Evolutionary conservation across 345 rosid species (phyloP).

Genomic region (Zanthoxylum bungeanum): DNA sequence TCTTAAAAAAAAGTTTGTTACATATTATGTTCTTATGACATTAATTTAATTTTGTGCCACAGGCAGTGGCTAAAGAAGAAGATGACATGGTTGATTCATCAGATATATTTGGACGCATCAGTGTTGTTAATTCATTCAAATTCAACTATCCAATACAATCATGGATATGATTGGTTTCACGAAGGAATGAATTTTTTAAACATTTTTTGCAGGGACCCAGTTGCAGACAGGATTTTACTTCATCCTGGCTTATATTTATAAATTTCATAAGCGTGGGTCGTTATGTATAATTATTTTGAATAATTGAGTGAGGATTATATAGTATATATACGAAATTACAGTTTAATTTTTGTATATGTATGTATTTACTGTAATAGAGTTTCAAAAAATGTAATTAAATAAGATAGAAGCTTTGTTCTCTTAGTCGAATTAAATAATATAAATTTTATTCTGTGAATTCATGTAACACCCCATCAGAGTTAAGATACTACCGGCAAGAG

Average conservation of each 20-base stretch:
- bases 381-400: not conserved
- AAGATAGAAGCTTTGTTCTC: not conserved
- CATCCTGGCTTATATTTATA: not conserved
- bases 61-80: conserved; percentile 68
- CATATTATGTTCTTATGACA: too few species aligned
- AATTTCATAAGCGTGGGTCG: conserved; percentile 16
- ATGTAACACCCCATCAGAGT: too few species aligned
- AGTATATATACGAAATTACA: conserved; percentile 16
- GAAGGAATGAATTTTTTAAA: conserved; percentile 18
- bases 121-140: conserved; percentile 83
- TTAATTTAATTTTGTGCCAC: not conserved
- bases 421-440: too few species aligned
- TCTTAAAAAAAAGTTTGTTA: too few species aligned
- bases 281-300: conserved; percentile 13
- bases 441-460: too few species aligned
- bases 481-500: too few species aligned
- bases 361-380: not conserved
- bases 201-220: conserved; percentile 34
- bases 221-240: conserved; percentile 17
- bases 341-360: conserved; percentile 24
- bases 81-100: too few species aligned
- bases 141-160: conserved; percentile 82
- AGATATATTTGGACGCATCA: conserved; percentile 79
- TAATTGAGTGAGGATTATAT: conserved; percentile 15
- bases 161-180: conserved; percentile 58